Evolutionary conservation across 1,284 basidiomycete genomes (phyloP).

Genomic region (Ustilago sp.): DNA sequence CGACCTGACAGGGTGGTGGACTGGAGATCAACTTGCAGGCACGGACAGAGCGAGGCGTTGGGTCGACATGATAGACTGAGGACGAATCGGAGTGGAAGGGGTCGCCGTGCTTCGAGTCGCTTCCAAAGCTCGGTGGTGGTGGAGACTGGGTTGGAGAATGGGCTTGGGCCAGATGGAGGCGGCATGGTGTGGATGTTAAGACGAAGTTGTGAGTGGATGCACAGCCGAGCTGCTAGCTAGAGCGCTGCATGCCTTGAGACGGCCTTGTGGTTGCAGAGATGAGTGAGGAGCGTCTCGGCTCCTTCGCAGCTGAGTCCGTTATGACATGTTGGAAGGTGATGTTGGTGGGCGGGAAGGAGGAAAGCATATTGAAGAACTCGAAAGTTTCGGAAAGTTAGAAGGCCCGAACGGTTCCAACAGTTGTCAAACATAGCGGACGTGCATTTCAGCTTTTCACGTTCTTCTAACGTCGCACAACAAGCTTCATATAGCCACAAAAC

Average conservation of each 20-base stretch:
- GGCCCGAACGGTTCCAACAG: slow-evolving; percentile 6
- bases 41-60: slow-evolving; percentile 35
- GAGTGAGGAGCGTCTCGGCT: neutral
- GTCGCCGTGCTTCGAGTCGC: slow-evolving; percentile 15
- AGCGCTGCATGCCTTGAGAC: too few species aligned
- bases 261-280: too few species aligned
- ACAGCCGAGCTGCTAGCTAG: too few species aligned
- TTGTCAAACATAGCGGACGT: slow-evolving; percentile 13
- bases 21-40: slow-evolving; percentile 19
- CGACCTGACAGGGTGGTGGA: neutral
- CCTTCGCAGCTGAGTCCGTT: neutral
- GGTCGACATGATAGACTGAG: slow-evolving; percentile 34
- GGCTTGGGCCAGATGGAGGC: neutral
- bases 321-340: slow-evolving; percentile 1
- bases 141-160: neutral
- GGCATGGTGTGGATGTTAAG: neutral
- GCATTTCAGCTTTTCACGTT: slow-evolving; percentile 13
- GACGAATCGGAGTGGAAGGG: slow-evolving; percentile 25
- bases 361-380: neutral
- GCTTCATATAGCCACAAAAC: neutral
- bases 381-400: neutral
- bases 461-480: neutral
- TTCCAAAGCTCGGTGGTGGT: slow-evolving; percentile 19
- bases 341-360: neutral
- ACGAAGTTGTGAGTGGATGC: too few species aligned